phyloP scores from a whole-genome alignment of 768 basidiomycete genomes.

The Sarcomyxa edulis region DNA sequence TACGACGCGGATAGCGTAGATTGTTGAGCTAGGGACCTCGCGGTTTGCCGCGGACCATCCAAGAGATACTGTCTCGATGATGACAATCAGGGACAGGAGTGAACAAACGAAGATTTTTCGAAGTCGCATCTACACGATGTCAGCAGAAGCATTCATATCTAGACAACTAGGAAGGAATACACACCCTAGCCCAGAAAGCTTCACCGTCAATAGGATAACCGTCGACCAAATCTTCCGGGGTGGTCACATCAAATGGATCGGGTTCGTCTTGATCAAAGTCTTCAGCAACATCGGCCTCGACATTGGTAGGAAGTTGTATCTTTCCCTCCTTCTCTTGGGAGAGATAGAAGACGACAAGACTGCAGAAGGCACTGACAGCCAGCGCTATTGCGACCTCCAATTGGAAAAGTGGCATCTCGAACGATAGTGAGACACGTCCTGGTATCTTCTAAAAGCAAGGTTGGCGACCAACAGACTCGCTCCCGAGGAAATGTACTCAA shows the following conservation, averaged over 20 bases:
- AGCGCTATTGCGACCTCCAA: constrained; percentile 47
- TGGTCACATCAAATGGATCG: constrained; percentile 71
- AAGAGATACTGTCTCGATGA: constrained; percentile 46
- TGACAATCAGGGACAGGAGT: constrained; percentile 40
- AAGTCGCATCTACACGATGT: constrained; percentile 46
- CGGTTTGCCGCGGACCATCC: constrained; percentile 43
- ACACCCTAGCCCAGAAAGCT: constrained; percentile 54
- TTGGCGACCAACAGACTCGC: no score
- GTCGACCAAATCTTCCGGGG: constrained; percentile 62
- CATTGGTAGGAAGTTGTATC: constrained; percentile 40
- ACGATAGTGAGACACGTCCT: no score
- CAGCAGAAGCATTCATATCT: not conserved
- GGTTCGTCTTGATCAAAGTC: constrained; percentile 14
- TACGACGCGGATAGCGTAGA: constrained; percentile 38
- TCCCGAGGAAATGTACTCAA: no score
- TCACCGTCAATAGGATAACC: constrained; percentile 61
- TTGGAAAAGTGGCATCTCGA: constrained; percentile 67
- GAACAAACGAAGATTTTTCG: constrained; percentile 49
- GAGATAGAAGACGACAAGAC: constrained; percentile 36
- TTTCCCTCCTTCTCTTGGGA: constrained; percentile 40
- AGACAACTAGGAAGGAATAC: constrained; percentile 11
- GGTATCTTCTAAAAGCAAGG: no score
- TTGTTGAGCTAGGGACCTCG: constrained; percentile 25
- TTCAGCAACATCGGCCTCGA: constrained; percentile 17
- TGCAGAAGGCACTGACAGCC: constrained; percentile 35